Conservation (phyloP, 192 early-diverging fungal species). For the Umbelopsis ramanniana region DNA sequence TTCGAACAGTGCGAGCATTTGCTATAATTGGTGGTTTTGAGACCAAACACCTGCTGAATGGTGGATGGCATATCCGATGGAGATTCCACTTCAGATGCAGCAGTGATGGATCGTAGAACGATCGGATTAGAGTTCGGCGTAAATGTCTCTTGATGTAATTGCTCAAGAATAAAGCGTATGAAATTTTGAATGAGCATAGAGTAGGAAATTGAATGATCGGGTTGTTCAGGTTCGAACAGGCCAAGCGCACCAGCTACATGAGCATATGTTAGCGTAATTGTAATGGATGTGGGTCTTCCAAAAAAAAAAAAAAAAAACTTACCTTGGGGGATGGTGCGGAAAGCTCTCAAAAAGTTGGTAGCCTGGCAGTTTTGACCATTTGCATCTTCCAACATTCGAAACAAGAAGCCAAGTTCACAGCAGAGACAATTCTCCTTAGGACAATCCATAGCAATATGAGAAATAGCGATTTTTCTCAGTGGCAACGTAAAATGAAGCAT, state of each 20-base stretch:
- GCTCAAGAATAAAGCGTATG: slow-evolving; percentile 90
- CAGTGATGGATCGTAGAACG: slow-evolving; percentile 29
- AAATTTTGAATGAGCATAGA: slow-evolving; percentile 84
- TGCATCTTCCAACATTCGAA: slow-evolving; percentile 88
- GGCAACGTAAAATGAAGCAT: slow-evolving; percentile 73
- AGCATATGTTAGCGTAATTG: neutral
- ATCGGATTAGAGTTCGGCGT: slow-evolving; percentile 35
- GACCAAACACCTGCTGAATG: slow-evolving; percentile 72
- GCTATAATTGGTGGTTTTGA: slow-evolving; percentile 62
- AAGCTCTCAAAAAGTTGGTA: slow-evolving; percentile 84
- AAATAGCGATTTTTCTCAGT: slow-evolving; percentile 69
- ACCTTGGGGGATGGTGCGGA: slow-evolving; percentile 87
- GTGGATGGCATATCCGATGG: slow-evolving; percentile 42
- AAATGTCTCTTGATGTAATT: slow-evolving; percentile 78
- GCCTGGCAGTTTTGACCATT: slow-evolving; percentile 96
- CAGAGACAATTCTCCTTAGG: slow-evolving; percentile 77
- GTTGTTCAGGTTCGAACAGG: slow-evolving; percentile 85
- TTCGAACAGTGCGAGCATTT: slow-evolving; percentile 73
- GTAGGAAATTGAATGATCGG: slow-evolving; percentile 62
- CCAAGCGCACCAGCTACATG: slow-evolving; percentile 76
- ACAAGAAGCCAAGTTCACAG: slow-evolving; percentile 94
- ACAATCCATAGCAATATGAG: slow-evolving; percentile 74
- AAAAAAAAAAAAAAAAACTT: neutral
- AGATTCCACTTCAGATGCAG: slow-evolving; percentile 16
- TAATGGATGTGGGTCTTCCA: neutral